Conservation (phyloP, 2,329 filamentous ascomycete genomes). For the Exophiala spinifera region DNA sequence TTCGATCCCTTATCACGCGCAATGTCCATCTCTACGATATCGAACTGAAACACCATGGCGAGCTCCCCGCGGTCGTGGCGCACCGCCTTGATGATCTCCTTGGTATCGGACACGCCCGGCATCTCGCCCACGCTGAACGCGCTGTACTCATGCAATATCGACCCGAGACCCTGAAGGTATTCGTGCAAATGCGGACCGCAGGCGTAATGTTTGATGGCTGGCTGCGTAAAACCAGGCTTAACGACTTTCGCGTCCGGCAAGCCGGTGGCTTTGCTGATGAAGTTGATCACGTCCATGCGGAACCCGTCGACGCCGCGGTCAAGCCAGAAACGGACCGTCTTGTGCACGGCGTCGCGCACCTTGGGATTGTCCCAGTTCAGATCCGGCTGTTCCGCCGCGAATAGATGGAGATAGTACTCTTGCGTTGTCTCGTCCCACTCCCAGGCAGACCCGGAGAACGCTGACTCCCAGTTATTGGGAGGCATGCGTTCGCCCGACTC, state of each 20-base stretch:
- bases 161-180: conserved; percentile 37
- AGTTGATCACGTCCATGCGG: conserved; percentile 70
- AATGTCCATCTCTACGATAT: conserved; percentile 34
- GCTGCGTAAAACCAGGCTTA: conserved; percentile 45
- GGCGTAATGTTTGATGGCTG: conserved; percentile 43
- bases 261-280: conserved; percentile 63
- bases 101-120: conserved; percentile 34
- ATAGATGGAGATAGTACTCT: conserved; percentile 76
- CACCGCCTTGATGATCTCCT: conserved; percentile 38
- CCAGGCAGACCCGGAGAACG: conserved; percentile 37
- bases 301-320: conserved; percentile 70
- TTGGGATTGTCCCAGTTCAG: conserved; percentile 78
- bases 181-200: conserved; percentile 38
- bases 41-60: conserved; percentile 44
- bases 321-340: conserved; percentile 75
- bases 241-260: conserved; percentile 47
- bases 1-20: conserved; percentile 32
- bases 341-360: conserved; percentile 67
- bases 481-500: conserved; percentile 61
- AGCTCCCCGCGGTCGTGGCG: conserved; percentile 36
- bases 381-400: conserved; percentile 72
- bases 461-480: conserved; percentile 69
- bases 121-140: conserved; percentile 42
- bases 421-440: conserved; percentile 65
- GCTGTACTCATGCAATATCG: conserved; percentile 37